Percentiles rank a stretch among this genome's conserved stretches.
phyloP scores from a whole-genome alignment of 352 stramenopile genomes.

The Phytopythium montanum region DNA sequence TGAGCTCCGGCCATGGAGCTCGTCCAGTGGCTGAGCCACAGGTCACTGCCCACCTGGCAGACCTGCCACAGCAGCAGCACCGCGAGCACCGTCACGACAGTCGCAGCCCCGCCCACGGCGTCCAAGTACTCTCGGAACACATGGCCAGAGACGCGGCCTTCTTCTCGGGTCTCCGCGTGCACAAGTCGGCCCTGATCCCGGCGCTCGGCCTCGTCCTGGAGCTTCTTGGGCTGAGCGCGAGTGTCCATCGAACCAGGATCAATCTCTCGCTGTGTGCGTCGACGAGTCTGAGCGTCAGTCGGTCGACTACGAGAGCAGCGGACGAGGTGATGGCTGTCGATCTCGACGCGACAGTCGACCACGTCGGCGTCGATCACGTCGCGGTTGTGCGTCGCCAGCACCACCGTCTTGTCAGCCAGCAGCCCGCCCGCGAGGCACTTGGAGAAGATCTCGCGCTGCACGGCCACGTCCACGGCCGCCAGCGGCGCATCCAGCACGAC shows the following conservation, averaged over 20 bases:
- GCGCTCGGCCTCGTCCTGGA: not conserved
- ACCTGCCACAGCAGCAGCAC: slow-evolving; percentile 28
- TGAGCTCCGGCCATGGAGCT: slow-evolving; percentile 13
- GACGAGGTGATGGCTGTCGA: slow-evolving; percentile 29
- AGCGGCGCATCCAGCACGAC: slow-evolving; percentile 90
- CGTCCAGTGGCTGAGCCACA: slow-evolving; percentile 39
- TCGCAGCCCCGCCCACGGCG: slow-evolving; percentile 25
- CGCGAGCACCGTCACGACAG: slow-evolving; percentile 10
- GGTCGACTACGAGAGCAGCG: slow-evolving; percentile 22
- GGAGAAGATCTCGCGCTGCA: slow-evolving; percentile 85
- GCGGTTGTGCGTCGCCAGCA: slow-evolving; percentile 90
- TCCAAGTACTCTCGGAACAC: slow-evolving; percentile 40
- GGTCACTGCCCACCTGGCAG: slow-evolving; percentile 23
- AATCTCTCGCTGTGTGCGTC: not conserved
- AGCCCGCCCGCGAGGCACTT: slow-evolving; percentile 19
- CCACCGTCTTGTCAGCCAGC: slow-evolving; percentile 49
- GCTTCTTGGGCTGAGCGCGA: not conserved
- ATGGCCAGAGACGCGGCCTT: slow-evolving; percentile 28
- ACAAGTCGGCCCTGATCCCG: slow-evolving; percentile 20
- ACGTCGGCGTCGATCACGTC: slow-evolving; percentile 41
- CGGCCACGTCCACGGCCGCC: slow-evolving; percentile 88
- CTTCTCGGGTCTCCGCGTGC: slow-evolving; percentile 30
- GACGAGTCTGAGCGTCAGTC: not conserved
- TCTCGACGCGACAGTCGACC: slow-evolving; percentile 14
- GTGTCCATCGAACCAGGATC: not conserved